A percentile compares a stretch with the other conserved stretches of the same genome.
Conservation (phyloP, 495 filamentous ascomycete genomes). For the Penicillium simplicissimum region DNA sequence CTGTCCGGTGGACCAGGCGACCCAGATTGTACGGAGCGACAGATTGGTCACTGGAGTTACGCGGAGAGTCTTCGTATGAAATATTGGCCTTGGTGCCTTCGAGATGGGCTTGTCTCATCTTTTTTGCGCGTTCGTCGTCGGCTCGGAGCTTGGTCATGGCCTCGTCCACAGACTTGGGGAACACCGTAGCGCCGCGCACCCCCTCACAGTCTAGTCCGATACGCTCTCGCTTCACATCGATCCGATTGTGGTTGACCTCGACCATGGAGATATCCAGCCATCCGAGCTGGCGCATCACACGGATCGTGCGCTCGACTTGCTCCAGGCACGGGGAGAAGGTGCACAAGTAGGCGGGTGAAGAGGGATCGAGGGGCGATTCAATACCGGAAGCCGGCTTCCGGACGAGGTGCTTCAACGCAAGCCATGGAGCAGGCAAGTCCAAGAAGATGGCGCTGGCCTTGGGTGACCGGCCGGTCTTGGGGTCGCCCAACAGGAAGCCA, state of each 20-base stretch:
- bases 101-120: conserved; percentile 46
- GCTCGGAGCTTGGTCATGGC: conserved; percentile 69
- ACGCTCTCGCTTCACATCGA: conserved; percentile 83
- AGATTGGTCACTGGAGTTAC: background rate
- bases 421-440: conserved; percentile 90
- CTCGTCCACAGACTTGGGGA: conserved; percentile 71
- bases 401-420: conserved; percentile 81
- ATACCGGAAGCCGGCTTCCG: conserved; percentile 49
- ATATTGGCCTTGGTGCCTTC: background rate
- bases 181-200: conserved; percentile 57
- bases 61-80: conserved; percentile 3
- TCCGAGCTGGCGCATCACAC: conserved; percentile 69
- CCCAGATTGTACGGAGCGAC: conserved; percentile 59
- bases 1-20: conserved; percentile 71
- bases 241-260: conserved; percentile 71
- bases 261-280: conserved; percentile 95
- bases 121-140: conserved; percentile 65
- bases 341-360: conserved; percentile 70
- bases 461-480: conserved; percentile 53
- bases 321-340: conserved; percentile 97
- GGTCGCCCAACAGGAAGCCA: conserved; percentile 66
- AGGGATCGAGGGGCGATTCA: conserved; percentile 68
- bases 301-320: conserved; percentile 83
- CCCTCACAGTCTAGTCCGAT: conserved; percentile 64
- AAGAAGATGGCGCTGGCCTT: conserved; percentile 83